Evolutionary conservation across 2,329 filamentous ascomycete species (phyloP), one percentile per base, ranked within the genome.

Genomic region (Leptosphaerulina australis): DNA sequence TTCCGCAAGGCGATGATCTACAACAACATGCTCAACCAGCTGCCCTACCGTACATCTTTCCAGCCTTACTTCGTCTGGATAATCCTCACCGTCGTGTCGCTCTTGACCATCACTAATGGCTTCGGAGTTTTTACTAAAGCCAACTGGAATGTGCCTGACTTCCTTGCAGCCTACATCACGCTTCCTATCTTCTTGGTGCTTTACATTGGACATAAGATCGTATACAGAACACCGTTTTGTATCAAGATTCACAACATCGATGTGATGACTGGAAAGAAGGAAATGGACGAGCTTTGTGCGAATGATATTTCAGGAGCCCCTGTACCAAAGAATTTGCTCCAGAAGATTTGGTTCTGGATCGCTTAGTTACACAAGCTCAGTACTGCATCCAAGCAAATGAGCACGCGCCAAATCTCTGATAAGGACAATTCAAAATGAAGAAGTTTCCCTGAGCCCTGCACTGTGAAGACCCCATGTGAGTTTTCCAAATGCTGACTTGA

Each of bases 51-150:
- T 47, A 75, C 76, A 0, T 73, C 65, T 0, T 73, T 76, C 49
- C 78, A 80, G 56, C 79, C 78, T 1, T 79, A 74, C 56, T 81
- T 80, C 10, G 88, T 87, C 0, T 86, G 80, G 56, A 73, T 77
- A 12, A 81, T 83, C 83, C 76, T 73, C 69, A 57, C 83, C 79
- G 63, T 74, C 85, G 41, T 72, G 5, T 53, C 50, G 17, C 37
- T 72, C 1, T 55, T 72, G 20, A 71, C 68, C 1, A 49, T 72
- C 17, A 72, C 68, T 31, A 71, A 70, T 38, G 69, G 69, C 8
- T 72, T 71, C 38, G 64, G 69, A 6, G 87, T 88, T 0, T 91
- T 91, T 53, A 72, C 72, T 25, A 66, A 66, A 10, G 60, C 53
- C 43, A 71, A 71, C 0, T 82, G 78, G 69, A 61, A 55, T 30